Evolutionary conservation across 192 early-diverging fungal species (phyloP).

Genomic region (Umbelopsis sp.): DNA sequence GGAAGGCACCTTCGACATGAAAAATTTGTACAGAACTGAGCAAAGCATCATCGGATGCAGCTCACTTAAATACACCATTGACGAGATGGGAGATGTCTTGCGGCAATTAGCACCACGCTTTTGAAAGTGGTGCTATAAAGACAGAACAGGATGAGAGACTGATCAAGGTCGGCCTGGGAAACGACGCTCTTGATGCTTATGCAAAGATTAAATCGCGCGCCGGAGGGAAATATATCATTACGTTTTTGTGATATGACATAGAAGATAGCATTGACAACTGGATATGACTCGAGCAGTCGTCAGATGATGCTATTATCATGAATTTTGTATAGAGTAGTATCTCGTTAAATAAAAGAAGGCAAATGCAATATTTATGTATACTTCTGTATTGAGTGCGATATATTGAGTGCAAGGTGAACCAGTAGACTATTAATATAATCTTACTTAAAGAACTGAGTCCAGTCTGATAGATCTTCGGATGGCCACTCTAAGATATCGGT

Average conservation of each 20-base stretch:
- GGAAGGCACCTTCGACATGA: slow-evolving; percentile 9
- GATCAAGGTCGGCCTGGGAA: slow-evolving; percentile 9
- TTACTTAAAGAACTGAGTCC: slow-evolving; percentile 15
- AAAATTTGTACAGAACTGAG: slow-evolving; percentile 5
- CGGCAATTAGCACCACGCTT: slow-evolving; percentile 3
- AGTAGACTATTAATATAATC: slow-evolving; percentile 4
- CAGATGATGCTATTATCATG: slow-evolving; percentile 2
- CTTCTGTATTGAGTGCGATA: slow-evolving; percentile 3
- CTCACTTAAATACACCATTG: slow-evolving; percentile 10
- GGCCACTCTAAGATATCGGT: slow-evolving; percentile 15
- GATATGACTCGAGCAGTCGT: background rate
- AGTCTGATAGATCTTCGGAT: slow-evolving; percentile 14
- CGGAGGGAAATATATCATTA: slow-evolving; percentile 10
- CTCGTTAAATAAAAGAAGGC: slow-evolving; percentile 10
- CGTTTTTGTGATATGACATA: slow-evolving; percentile 4
- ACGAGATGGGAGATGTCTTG: slow-evolving; percentile 9
- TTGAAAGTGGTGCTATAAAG: slow-evolving; percentile 7
- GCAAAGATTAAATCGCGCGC: slow-evolving; percentile 9
- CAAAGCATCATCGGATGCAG: slow-evolving; percentile 1
- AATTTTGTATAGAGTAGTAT: slow-evolving; percentile 6
- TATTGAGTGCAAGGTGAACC: slow-evolving; percentile 7
- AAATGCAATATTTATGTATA: slow-evolving; percentile 4
- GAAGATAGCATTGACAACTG: slow-evolving; percentile 8
- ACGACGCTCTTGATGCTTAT: slow-evolving; percentile 10
- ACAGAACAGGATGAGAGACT: slow-evolving; percentile 7